Evolutionary conservation across 257 asterid genomes (phyloP).

Genomic region (Solanum clarkiae): DNA sequence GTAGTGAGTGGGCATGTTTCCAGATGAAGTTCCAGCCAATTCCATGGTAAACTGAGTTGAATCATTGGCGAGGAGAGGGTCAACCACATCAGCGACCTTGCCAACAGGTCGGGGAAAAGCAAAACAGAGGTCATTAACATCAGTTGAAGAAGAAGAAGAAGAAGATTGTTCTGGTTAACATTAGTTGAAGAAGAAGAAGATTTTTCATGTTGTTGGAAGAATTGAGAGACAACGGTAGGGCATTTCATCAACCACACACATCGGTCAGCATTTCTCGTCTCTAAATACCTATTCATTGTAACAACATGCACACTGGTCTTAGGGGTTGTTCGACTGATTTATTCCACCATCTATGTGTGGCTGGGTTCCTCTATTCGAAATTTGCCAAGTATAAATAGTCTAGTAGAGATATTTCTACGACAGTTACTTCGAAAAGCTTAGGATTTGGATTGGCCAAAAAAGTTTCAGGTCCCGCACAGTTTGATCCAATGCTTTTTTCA

Average conservation of each 20-base stretch:
- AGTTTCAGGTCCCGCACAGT: no score
- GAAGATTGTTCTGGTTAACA: not conserved
- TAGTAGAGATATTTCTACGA: no score
- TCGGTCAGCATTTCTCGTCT: conserved; percentile 53
- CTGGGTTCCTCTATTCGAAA: not conserved
- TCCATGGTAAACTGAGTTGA: conserved; percentile 92
- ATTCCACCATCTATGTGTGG: no score
- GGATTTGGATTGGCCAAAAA: no score
- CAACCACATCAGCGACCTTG: conserved; percentile 66
- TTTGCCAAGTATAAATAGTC: no score
- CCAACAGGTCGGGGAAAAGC: conserved; percentile 33
- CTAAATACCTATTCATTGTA: conserved; percentile 16
- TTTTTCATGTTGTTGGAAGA: conserved; percentile 27
- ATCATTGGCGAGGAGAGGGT: conserved; percentile 60
- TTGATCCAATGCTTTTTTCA: no score
- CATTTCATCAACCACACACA: conserved; percentile 92
- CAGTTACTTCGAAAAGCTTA: no score
- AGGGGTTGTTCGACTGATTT: no score
- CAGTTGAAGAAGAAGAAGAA: not conserved
- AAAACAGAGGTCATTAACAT: not conserved
- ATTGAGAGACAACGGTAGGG: conserved; percentile 63
- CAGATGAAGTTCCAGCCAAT: conserved; percentile 44
- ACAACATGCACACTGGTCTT: not conserved
- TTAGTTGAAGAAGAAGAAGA: no score
- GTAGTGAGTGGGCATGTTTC: conserved; percentile 48